phyloP scores from a whole-genome alignment of 441 rosid genomes.

The Geranium incanum region DNA sequence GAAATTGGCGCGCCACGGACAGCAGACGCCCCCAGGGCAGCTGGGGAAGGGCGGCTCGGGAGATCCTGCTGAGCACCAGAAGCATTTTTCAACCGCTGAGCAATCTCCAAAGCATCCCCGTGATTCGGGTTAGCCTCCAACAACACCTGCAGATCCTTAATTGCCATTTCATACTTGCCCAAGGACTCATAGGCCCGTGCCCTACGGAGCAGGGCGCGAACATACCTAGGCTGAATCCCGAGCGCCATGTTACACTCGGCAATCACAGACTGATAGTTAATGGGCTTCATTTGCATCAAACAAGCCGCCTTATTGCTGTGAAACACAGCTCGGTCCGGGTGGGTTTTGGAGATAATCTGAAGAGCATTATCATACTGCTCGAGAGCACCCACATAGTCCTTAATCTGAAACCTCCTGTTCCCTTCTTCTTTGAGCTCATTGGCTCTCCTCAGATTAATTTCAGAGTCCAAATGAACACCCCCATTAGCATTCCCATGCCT shows the following conservation, averaged over 20 bases:
- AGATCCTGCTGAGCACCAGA: conserved; percentile 45
- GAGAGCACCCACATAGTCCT: conserved; percentile 72
- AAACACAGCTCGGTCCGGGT: conserved; percentile 76
- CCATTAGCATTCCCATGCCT: conserved; percentile 44
- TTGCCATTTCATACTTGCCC: conserved; percentile 67
- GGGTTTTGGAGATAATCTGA: conserved; percentile 56
- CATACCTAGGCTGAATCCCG: conserved; percentile 68
- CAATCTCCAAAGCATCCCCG: conserved; percentile 68
- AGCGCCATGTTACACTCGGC: conserved; percentile 74
- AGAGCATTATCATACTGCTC: conserved; percentile 69
- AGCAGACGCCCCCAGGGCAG: conserved; percentile 97
- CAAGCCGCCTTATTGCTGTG: conserved; percentile 93
- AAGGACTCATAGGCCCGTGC: conserved; percentile 78
- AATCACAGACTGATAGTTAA: conserved; percentile 70
- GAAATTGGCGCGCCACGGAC: conserved; percentile 79
- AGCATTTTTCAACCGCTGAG: conserved; percentile 47
- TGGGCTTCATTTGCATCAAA: conserved; percentile 95
- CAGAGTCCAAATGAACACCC: conserved; percentile 53
- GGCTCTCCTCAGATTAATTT: conserved; percentile 63
- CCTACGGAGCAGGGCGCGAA: conserved; percentile 70
- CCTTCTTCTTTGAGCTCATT: conserved; percentile 97
- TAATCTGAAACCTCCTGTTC: conserved; percentile 63
- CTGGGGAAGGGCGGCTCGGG: conserved; percentile 86
- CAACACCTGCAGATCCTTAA: conserved; percentile 66
- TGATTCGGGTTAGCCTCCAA: conserved; percentile 60